Evolutionary conservation across 2,329 filamentous ascomycete species (phyloP).

Genomic region (Davidsoniella eucalypti): DNA sequence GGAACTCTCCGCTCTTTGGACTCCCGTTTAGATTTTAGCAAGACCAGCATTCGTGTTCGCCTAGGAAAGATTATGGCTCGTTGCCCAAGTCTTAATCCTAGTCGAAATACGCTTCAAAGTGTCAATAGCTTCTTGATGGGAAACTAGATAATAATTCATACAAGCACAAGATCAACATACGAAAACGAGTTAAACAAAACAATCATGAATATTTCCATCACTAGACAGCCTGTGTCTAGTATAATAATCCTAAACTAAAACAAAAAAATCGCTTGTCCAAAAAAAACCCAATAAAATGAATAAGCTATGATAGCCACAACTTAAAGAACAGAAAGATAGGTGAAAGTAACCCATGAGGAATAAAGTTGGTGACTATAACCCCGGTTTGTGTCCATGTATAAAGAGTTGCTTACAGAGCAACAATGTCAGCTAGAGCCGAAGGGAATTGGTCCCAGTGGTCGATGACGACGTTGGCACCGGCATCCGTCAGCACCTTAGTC

Average conservation of each 20-base stretch:
- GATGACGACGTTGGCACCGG: constrained; percentile 48
- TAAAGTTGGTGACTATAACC: too few species aligned
- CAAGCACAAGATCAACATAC: neutral
- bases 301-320: neutral
- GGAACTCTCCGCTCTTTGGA: constrained; percentile 27
- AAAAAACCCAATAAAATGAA: neutral
- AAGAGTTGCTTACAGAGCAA: constrained; percentile 17
- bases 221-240: neutral
- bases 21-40: constrained; percentile 36
- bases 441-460: constrained; percentile 41
- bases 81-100: constrained; percentile 68
- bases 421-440: constrained; percentile 28
- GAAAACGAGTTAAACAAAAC: neutral
- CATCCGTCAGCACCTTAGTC: constrained; percentile 40
- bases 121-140: constrained; percentile 82
- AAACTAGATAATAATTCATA: constrained; percentile 17
- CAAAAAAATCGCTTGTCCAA: neutral
- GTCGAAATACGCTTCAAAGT: constrained; percentile 70
- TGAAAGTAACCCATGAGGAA: too few species aligned
- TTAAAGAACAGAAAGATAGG: neutral
- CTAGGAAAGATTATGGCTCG: constrained; percentile 70
- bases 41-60: constrained; percentile 58
- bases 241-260: neutral
- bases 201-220: neutral
- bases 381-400: neutral